Percentiles rank a stretch among this genome's conserved stretches.
Conservation (phyloP, 805 yeast species). For the Schwanniomyces pseudopolymorphus region DNA sequence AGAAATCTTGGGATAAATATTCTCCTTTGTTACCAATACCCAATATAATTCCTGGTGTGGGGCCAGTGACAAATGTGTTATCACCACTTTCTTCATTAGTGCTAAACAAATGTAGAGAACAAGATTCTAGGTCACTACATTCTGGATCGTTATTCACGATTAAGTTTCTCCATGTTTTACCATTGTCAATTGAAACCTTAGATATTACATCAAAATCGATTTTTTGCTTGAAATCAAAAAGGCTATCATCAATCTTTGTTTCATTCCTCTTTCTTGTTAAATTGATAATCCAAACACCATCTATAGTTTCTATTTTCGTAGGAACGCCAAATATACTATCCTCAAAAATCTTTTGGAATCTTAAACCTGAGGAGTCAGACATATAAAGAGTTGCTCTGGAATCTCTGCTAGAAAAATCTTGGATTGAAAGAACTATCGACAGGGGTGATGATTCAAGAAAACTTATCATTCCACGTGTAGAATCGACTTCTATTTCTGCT, state of each 20-base stretch:
- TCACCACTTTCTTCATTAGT: constrained; percentile 36
- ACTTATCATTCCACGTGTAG: constrained; percentile 33
- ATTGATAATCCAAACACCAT: constrained; percentile 63
- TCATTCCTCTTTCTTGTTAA: constrained; percentile 14
- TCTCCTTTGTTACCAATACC: constrained; percentile 36
- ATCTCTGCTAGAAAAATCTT: constrained; percentile 17
- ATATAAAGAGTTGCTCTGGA: constrained; percentile 38
- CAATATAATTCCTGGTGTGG: constrained; percentile 51
- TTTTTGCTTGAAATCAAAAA: constrained; percentile 25
- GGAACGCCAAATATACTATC: constrained; percentile 19
- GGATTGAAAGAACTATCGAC: constrained; percentile 31
- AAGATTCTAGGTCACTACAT: constrained; percentile 45
- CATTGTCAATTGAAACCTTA: constrained; percentile 51
- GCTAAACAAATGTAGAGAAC: constrained; percentile 46
- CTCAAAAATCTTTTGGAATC: constrained; percentile 45
- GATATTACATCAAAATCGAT: constrained; percentile 22
- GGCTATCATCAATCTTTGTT: constrained; percentile 17
- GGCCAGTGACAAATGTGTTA: constrained; percentile 46
- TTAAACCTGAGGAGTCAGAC: constrained; percentile 61
- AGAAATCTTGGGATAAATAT: constrained; percentile 10
- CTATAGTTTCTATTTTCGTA: constrained; percentile 48
- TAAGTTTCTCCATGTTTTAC: constrained; percentile 52
- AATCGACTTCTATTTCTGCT: constrained; percentile 40
- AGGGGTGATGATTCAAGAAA: constrained; percentile 40
- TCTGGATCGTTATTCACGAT: constrained; percentile 40